Percentiles rank a stretch among this genome's conserved stretches.
Conservation (phyloP, 2,329 filamentous ascomycete species). For the Lecanoromycetidae sp. region DNA sequence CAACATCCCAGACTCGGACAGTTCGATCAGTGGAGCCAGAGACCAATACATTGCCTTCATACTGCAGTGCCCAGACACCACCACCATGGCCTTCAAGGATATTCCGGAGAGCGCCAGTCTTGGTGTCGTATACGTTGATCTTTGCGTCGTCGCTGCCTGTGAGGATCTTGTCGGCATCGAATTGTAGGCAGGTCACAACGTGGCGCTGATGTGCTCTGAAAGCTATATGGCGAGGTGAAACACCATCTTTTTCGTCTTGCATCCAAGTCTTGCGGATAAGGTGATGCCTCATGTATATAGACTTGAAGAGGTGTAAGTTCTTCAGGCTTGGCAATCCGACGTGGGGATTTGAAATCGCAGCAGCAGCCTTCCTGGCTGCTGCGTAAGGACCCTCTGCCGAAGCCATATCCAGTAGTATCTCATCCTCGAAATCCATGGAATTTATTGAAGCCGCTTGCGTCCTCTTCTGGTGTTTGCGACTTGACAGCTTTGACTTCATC, state of each 20-base stretch:
- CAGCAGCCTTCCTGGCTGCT: slow-evolving; percentile 70
- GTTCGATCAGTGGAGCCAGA: slow-evolving; percentile 94
- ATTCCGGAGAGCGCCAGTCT: slow-evolving; percentile 72
- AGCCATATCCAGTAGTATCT: slow-evolving; percentile 36
- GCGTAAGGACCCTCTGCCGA: slow-evolving; percentile 67
- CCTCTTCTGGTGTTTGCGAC: slow-evolving; percentile 45
- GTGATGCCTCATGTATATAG: slow-evolving; percentile 83
- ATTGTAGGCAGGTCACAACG: slow-evolving; percentile 94
- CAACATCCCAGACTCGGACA: slow-evolving; percentile 99
- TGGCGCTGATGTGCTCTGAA: slow-evolving; percentile 94
- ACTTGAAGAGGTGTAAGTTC: slow-evolving; percentile 88
- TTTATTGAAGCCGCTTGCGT: slow-evolving; percentile 38
- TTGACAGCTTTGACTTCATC: slow-evolving; percentile 30
- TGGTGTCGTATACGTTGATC: slow-evolving; percentile 96
- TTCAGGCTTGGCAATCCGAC: slow-evolving; percentile 67
- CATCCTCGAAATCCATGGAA: slow-evolving; percentile 27
- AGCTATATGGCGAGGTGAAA: slow-evolving; percentile 80
- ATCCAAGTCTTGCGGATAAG: slow-evolving; percentile 91
- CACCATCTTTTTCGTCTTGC: slow-evolving; percentile 56
- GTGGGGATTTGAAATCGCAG: slow-evolving; percentile 69
- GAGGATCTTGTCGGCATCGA: slow-evolving; percentile 94
- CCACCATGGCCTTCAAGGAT: slow-evolving; percentile 89
- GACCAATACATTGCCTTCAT: slow-evolving; percentile 86
- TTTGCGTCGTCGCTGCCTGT: slow-evolving; percentile 96
- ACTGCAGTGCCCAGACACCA: slow-evolving; percentile 94